Conservation (phyloP, 148 eudicot species). For the Cornus suecica region DNA sequence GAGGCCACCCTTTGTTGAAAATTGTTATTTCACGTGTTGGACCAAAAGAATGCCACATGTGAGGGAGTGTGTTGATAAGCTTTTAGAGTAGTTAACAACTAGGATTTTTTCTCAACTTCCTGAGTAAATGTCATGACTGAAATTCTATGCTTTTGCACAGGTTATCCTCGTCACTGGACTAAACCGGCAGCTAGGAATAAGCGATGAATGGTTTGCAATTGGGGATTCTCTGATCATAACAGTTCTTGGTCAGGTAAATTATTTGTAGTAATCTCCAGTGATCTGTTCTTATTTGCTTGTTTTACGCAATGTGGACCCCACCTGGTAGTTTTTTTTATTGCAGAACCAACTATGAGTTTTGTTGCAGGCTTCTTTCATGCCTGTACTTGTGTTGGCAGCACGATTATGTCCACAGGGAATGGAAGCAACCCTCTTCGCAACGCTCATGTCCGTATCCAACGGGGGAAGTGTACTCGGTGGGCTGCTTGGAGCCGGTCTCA, state of each 20-base stretch:
- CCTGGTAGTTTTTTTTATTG: not conserved
- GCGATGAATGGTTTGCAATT: slow-evolving; percentile 97
- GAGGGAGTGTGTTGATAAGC: no score
- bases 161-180: slow-evolving; percentile 90
- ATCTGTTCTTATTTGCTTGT: not conserved
- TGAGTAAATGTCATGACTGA: not conserved
- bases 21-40: no score
- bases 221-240: slow-evolving; percentile 92
- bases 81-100: no score
- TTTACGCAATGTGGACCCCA: not conserved
- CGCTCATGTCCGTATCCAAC: slow-evolving; percentile 91
- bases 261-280: not conserved
- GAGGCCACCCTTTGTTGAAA: no score
- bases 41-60: no score
- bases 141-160: slow-evolving; percentile 30
- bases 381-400: slow-evolving; percentile 94
- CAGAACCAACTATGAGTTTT: not conserved
- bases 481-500: slow-evolving; percentile 81
- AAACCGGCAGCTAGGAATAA: slow-evolving; percentile 81
- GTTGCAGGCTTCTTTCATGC: slow-evolving; percentile 94
- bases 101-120: not conserved
- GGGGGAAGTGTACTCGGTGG: slow-evolving; percentile 92
- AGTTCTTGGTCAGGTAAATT: slow-evolving; percentile 86
- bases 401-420: slow-evolving; percentile 88
- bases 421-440: slow-evolving; percentile 99